Evolutionary conservation across 345 rosid genomes (phyloP).

Genomic region (Psidium friedrichsthalianum): DNA sequence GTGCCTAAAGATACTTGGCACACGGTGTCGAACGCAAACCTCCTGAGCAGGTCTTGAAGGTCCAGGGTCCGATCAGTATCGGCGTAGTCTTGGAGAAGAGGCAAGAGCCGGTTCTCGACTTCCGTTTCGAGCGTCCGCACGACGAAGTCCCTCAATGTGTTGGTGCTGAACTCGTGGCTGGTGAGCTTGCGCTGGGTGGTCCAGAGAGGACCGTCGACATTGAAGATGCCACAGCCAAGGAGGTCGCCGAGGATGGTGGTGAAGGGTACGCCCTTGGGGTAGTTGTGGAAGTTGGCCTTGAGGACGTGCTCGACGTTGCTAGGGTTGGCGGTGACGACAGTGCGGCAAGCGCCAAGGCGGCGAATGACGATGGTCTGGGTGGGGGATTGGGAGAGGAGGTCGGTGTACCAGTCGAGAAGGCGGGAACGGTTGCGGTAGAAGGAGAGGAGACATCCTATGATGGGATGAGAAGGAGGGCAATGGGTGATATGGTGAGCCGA

Average conservation of each 20-base stretch:
- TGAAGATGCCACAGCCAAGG: conserved; percentile 64
- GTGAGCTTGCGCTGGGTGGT: conserved; percentile 40
- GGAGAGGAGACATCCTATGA: conserved; percentile 61
- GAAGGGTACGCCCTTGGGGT: conserved; percentile 81
- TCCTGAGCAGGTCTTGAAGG: conserved; percentile 43
- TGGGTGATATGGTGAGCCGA: background rate
- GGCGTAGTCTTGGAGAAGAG: conserved; percentile 30
- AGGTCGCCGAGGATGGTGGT: conserved; percentile 74
- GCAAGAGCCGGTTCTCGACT: conserved; percentile 30
- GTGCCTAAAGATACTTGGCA: conserved; percentile 45
- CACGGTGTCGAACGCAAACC: conserved; percentile 36
- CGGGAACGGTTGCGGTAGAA: conserved; percentile 56
- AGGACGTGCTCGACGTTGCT: conserved; percentile 71
- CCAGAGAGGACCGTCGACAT: conserved; percentile 62
- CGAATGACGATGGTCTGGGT: conserved; percentile 44
- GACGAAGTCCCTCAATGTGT: conserved; percentile 24
- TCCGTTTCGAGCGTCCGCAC: conserved; percentile 22
- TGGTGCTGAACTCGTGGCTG: conserved; percentile 38
- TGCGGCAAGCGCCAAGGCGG: conserved; percentile 48
- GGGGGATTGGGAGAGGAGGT: conserved; percentile 40
- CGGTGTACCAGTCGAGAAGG: conserved; percentile 75
- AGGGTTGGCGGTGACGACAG: conserved; percentile 69
- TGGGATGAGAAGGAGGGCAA: conserved; percentile 43
- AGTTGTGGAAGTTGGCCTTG: conserved; percentile 66
- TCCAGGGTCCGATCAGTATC: conserved; percentile 19